Base-by-base conservation (phyloP, 176 grass and related monocot genomes). In the bread wheat (Triticum aestivum) region DNA sequence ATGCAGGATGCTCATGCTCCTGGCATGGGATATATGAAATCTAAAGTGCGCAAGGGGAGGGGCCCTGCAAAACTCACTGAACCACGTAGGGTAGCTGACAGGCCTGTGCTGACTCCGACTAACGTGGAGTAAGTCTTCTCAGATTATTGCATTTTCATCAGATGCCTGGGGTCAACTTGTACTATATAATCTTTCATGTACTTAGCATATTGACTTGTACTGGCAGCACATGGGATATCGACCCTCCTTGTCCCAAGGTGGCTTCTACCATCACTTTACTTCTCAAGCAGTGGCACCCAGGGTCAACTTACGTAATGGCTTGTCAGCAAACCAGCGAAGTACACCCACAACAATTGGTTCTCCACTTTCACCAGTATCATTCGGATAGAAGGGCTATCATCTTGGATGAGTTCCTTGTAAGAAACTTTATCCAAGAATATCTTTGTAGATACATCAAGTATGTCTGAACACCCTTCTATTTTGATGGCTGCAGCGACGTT, bases 261-360 rank as follows among this genome's bases (percentile, higher is more conserved):
- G 39, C 82, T 23, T 89, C 76, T 62, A 89, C 87, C 81, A 89
- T 89, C 42, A 73, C 82, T 80, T 69, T 47, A 32, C 87, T 85
- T 89, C 75, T 89, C 56, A 89, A 84, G 41, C 75, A 80, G 33
- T 79, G 87, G 87, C 82, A 89, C 67, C 87, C 87, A 79, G 87
- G 87, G 15, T 88, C 87, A 64, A 51, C 81, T 17, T 72, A 64
- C 59, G 15, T 61, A 10, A 27, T 2, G 10, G 73, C 20, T 63
- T 70, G 75, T 83, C 73, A 79, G 59, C 66, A 65, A 12, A 30
- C 56, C 51, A 71, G 47, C 51, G 87, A 88, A 84, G 39, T 71
- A 11, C 30, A 35, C 23, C 65, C 71, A 30, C 41, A 61, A 54
- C 65, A 88, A 78, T 29, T 79, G 75, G 70, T 89, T 89, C 87